Base-by-base conservation (phyloP, 371 early-diverging fungal genomes). In the Lichtheimia ornata region DNA sequence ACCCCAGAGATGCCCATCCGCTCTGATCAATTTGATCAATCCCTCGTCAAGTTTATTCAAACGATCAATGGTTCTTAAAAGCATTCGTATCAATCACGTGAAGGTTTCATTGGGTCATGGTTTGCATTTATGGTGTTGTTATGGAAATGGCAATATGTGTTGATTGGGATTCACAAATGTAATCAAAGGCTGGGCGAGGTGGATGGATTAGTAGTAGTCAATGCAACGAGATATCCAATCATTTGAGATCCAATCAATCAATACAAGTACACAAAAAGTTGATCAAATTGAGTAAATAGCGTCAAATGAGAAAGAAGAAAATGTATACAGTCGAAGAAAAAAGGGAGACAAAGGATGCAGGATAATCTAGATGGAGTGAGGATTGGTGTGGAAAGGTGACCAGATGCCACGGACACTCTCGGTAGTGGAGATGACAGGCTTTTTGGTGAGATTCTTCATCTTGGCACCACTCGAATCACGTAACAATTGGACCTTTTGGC, bases 1-100 rank as follows among this genome's bases (percentile, higher is more conserved):
- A 94, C 91, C 55, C 92, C 96, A 18, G 99, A 99, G 71, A 98
- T 99, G 99, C 99, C 99, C 17, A 96, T 99, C 61, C 91, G 97
- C 17, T 94, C 91, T 4, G 98, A 97, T 55, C 84, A 94, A 67
- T 98, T 98, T 79, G 99, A 98, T 71, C 70, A 85, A 18, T 81
- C 88, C 59, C 66, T 97, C 45, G 60, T 76, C 30, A 91, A 91
- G 69, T 84, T 94, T 12, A 87, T 92, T n/a, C 78, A 81, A 55
- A 56, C 59, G 3, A 52, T 67, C 59, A 67, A 67, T 49, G 67
- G 67, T 9, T 53, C 57, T 15, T 59, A 43, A 64, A 52, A 17
- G 18, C 11, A 45, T 50, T 35, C 11, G 9, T 35, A 35, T 35
- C 35, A 35, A 35, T 11, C 11, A 35, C 9, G 35, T 11, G 35